Evolutionary conservation across 768 basidiomycete genomes (phyloP), one percentile per base, ranked within the genome.

Genomic region (Rhodosporidiobolus odoratus): DNA sequence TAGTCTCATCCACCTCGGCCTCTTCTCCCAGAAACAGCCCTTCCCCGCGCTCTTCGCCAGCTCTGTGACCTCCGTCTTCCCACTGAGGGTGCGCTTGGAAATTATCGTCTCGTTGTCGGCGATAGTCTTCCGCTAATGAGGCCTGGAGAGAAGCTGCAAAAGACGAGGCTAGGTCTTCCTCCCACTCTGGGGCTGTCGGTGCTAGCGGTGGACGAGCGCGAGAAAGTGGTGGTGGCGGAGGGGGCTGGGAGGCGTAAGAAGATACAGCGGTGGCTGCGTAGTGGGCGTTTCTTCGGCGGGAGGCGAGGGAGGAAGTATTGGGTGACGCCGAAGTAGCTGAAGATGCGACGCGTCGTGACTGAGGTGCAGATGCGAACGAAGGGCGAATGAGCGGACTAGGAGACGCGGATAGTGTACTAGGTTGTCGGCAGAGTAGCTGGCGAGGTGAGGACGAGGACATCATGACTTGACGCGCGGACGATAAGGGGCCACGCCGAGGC

Each of bases 181-280:
- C 43, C 30, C 27, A 4, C 59, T 56, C 45, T 32, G 47, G 16
- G 50, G 50, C 15, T n/a, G 27, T 40, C n/a, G n/a, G n/a, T n/a
- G n/a, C n/a, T n/a, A n/a, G 12, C 38, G 40, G 15, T 10, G 64
- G 30, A 45, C 35, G 27, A 9, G 58, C 3, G 19, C 57, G 32
- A 4, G 66, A 47, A 0, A 61, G 35, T 13, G 60, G 60, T 1
- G 66, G 66, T 16, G 63, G 54, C 5, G 60, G 54, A 21, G 60
- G 66, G 0, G 52, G 38, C 15, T 30, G 41, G 35, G 35, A 9
- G 66, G 34, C 45, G 53, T n/a, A 50, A 5, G 59, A 19, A 16
- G 54, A 27, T 3, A 40, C 35, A 13, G 66, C 58, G 13, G 56
- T 52, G 15, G 66, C 66, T 19, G 27, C 58, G 43, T 45, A 32